Conservation (phyloP, 2,329 filamentous ascomycete species). For the Xylariomycetidae sp. region DNA sequence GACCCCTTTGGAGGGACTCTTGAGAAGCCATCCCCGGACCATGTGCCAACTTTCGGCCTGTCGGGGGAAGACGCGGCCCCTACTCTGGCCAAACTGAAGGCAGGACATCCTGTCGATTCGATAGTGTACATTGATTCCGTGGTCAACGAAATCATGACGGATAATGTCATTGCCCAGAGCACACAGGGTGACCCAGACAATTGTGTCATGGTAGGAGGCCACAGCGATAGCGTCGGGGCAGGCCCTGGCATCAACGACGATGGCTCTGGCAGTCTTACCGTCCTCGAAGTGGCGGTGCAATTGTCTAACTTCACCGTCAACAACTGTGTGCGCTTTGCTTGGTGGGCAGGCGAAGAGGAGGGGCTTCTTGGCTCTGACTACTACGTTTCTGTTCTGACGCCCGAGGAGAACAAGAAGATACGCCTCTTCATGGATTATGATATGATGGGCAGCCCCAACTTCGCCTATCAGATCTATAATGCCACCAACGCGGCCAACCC, state of each 20-base stretch:
- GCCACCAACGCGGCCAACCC: slow-evolving; percentile 69
- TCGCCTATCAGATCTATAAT: slow-evolving; percentile 65
- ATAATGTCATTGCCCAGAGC: slow-evolving; percentile 62
- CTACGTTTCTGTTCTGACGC: slow-evolving; percentile 51
- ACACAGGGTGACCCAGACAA: slow-evolving; percentile 53
- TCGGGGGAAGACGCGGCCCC: slow-evolving; percentile 54
- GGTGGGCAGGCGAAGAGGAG: slow-evolving; percentile 66
- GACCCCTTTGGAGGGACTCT: slow-evolving; percentile 64
- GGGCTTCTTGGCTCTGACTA: slow-evolving; percentile 56
- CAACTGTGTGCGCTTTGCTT: slow-evolving; percentile 64
- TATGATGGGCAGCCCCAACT: slow-evolving; percentile 65
- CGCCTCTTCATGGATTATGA: slow-evolving; percentile 67
- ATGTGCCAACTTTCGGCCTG: slow-evolving; percentile 67
- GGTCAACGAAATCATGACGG: slow-evolving; percentile 49
- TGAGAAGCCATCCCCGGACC: slow-evolving; percentile 51
- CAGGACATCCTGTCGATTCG: slow-evolving; percentile 44
- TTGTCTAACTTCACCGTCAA: slow-evolving; percentile 53
- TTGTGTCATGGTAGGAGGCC: slow-evolving; percentile 61
- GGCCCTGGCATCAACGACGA: slow-evolving; percentile 76
- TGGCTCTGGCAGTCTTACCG: slow-evolving; percentile 60
- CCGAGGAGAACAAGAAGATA: slow-evolving; percentile 58
- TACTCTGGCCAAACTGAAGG: slow-evolving; percentile 49
- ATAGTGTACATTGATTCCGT: slow-evolving; percentile 58
- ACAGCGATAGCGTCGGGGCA: slow-evolving; percentile 58
- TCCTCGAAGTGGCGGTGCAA: slow-evolving; percentile 59